Evolutionary conservation across 768 basidiomycete genomes (phyloP).

Genomic region (Naematelia aurantialba): DNA sequence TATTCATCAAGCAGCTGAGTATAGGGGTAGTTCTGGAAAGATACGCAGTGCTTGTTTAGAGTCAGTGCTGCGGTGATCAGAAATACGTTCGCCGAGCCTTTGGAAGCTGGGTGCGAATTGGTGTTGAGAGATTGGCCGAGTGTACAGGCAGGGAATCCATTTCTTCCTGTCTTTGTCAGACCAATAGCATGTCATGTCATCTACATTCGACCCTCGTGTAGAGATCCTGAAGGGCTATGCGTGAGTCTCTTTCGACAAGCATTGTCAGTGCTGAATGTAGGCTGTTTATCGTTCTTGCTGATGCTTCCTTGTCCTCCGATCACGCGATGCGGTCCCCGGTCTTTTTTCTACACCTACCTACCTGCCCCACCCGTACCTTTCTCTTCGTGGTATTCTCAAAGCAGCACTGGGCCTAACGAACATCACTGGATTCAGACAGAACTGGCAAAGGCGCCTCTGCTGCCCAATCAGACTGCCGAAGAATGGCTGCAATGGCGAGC

Average conservation of each 20-base stretch:
- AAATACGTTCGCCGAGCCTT: background rate
- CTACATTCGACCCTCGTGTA: background rate
- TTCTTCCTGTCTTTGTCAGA: background rate
- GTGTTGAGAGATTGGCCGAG: background rate
- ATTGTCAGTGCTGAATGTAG: conserved; percentile 3
- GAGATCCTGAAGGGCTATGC: background rate
- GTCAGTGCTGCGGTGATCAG: background rate
- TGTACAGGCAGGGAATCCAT: background rate
- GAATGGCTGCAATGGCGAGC: conserved; percentile 25
- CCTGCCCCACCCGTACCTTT: background rate
- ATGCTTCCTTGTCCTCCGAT: background rate
- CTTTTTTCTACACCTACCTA: too few relatives aligned
- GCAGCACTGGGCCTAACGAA: background rate
- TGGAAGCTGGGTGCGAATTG: background rate
- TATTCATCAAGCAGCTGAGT: background rate
- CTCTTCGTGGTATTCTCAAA: background rate
- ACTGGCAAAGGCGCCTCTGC: conserved; percentile 10
- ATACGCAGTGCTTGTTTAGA: background rate
- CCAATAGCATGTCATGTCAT: background rate
- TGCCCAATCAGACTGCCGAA: conserved; percentile 19
- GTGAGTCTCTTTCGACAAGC: conserved; percentile 3
- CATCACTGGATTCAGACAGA: conserved; percentile 9
- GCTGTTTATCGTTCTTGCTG: background rate
- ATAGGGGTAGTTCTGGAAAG: background rate
- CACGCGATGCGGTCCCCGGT: background rate